Conservation (phyloP, 306 rosid genomes). For the Rosa chinensis region DNA sequence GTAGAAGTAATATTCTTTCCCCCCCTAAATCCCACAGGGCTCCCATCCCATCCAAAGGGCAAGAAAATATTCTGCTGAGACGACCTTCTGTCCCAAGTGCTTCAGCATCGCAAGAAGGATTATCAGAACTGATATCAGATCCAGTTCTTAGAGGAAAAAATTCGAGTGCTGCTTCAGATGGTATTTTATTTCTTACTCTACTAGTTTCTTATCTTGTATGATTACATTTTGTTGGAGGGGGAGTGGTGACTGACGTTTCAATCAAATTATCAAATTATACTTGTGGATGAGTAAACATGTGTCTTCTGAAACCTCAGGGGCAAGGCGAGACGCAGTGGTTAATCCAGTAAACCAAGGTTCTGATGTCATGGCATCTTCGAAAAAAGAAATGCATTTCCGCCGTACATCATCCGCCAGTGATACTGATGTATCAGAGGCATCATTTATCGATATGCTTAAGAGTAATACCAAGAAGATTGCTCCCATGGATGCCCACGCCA, state of each 20-base stretch:
- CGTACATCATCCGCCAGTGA: constrained; percentile 42
- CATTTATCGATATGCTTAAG: constrained; percentile 62
- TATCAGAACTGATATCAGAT: constrained; percentile 39
- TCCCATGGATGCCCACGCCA: constrained; percentile 28
- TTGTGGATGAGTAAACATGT: background rate
- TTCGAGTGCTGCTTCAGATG: constrained; percentile 30
- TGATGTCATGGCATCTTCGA: constrained; percentile 29
- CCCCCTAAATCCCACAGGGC: constrained; percentile 28
- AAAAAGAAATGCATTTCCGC: constrained; percentile 40
- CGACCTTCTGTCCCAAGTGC: constrained; percentile 50
- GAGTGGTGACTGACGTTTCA: background rate
- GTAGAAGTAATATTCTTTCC: background rate
- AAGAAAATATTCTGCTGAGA: constrained; percentile 44
- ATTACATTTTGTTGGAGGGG: background rate
- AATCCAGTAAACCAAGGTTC: constrained; percentile 31
- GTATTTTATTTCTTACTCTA: constrained; percentile 15
- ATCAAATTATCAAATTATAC: background rate
- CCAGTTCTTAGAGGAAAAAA: constrained; percentile 37
- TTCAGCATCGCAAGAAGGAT: constrained; percentile 50
- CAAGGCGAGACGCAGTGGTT: constrained; percentile 33
- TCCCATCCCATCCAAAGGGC: constrained; percentile 34
- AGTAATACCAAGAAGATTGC: constrained; percentile 40
- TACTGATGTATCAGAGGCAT: constrained; percentile 48
- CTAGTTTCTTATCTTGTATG: constrained; percentile 5
- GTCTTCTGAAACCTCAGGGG: constrained; percentile 29